Conservation (phyloP, 805 yeast genomes). For the Yarrowia alimentaria region DNA sequence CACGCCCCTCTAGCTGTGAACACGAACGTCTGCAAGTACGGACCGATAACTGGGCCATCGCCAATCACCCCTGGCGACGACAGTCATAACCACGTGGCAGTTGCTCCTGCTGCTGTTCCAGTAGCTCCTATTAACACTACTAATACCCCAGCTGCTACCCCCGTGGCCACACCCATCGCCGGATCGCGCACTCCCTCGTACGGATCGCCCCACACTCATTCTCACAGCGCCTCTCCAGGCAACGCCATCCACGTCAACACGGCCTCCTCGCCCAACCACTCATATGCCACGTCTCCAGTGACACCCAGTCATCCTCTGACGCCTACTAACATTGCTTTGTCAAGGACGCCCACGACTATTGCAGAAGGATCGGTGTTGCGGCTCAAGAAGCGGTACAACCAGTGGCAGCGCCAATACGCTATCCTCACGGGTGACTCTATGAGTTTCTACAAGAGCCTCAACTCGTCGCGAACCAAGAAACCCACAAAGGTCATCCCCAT, state of each 20-base stretch:
- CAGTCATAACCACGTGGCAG: no score
- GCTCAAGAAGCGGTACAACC: constrained; percentile 46
- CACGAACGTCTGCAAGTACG: constrained; percentile 29
- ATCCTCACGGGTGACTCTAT: constrained; percentile 46
- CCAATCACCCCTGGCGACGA: no score
- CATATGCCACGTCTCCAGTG: not conserved
- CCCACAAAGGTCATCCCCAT: constrained; percentile 27
- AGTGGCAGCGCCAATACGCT: constrained; percentile 49
- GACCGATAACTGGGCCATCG: not conserved
- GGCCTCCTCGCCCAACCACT: no score
- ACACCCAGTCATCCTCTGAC: not conserved
- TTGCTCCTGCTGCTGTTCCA: no score
- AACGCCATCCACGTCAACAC: no score
- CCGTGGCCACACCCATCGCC: no score
- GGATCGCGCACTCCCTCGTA: no score
- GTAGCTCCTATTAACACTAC: no score
- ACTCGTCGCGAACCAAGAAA: constrained; percentile 29
- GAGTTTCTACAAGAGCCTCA: constrained; percentile 43
- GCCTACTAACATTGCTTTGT: no score
- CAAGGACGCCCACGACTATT: constrained; percentile 41
- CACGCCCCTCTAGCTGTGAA: not conserved
- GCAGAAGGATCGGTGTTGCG: constrained; percentile 46
- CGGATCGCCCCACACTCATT: no score
- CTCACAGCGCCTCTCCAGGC: no score
- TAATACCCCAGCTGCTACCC: no score